Conservation (phyloP, 305 asterid genomes). For the Ruellia speciosa region DNA sequence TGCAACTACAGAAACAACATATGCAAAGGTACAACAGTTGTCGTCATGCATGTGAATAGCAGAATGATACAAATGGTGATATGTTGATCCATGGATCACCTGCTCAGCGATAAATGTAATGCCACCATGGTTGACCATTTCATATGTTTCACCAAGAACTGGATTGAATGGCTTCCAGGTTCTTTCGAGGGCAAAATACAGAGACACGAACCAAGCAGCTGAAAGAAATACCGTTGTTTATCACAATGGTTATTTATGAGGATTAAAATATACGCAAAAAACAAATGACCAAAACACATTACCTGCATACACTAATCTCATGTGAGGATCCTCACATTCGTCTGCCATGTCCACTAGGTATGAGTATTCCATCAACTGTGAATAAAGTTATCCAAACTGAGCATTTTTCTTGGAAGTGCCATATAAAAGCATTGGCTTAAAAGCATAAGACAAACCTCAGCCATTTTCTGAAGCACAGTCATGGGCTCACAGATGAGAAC, state of each 20-base stretch:
- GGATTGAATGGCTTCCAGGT: constrained; percentile 74
- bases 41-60: background rate
- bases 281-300: background rate
- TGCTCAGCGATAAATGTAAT: constrained; percentile 55
- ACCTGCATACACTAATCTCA: constrained; percentile 53
- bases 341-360: constrained; percentile 49
- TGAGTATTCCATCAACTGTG: constrained; percentile 57
- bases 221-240: constrained; percentile 3
- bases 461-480: constrained; percentile 67
- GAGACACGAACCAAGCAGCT: constrained; percentile 58
- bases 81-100: constrained; percentile 24
- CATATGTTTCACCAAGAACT: constrained; percentile 59
- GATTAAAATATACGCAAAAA: constrained; percentile 11
- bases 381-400: constrained; percentile 17
- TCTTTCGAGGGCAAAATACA: constrained; percentile 43
- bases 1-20: background rate
- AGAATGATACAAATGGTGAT: background rate
- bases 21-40: background rate
- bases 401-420: background rate
- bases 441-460: constrained; percentile 38
- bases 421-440: background rate
- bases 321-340: constrained; percentile 62
- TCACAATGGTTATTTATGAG: background rate
- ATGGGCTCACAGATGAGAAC: constrained; percentile 67
- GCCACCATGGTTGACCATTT: constrained; percentile 50